Base-by-base conservation (phyloP, 2,329 filamentous ascomycete genomes). In the Akanthomyces uredinophilus region DNA sequence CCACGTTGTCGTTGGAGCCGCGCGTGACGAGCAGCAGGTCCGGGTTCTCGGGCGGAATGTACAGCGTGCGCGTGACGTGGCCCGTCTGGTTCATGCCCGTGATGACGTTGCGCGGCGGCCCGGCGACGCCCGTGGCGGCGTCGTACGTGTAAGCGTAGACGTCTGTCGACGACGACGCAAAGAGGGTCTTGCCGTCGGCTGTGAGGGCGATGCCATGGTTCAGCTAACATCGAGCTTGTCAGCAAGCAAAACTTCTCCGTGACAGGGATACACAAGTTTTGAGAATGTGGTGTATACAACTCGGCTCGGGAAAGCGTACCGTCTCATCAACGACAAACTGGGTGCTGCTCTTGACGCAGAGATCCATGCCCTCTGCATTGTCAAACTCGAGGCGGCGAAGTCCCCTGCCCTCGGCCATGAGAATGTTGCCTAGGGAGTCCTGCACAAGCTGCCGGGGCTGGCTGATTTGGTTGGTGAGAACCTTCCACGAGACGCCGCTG, bases 61-160 rank as follows among this genome's bases (percentile, higher is more conserved):
- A 76, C 2, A 91, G 75, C 0, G 87, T 90, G 29, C 87, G 79
- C 1, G 86, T 87, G 1, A 77, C 80, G 65, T 89, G 86, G 43
- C 83, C 86, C n/a, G 75, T 74, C 52, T 79, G 75, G 64, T 66
- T 74, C 85, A 90, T 89, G 57, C 82, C 78, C 8, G 64, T 65
- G 50, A 91, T 76, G n/a, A 90, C 57, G 2, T 77, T 79, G 55
- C 76, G 77, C 37, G 75, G 74, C 5, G 66, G 59, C 6, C 70
- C 69, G 39, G 81, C 79, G 1, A 78, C 81, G 27, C 79, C 79
- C 2, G 73, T 70, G 0, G 67, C 66, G 3, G 81, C 73, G 70
- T 88, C 78, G 68, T 91, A 91, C 32, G 74, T 70, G 82, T 85
- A 90, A 2, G 82, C 76, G 67, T 79, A 86, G 32, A 87, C 84